Evolutionary conservation across 106 monocot species (phyloP), one percentile per base, ranked within the genome.

Genomic region (Phalaenopsis equestris): DNA sequence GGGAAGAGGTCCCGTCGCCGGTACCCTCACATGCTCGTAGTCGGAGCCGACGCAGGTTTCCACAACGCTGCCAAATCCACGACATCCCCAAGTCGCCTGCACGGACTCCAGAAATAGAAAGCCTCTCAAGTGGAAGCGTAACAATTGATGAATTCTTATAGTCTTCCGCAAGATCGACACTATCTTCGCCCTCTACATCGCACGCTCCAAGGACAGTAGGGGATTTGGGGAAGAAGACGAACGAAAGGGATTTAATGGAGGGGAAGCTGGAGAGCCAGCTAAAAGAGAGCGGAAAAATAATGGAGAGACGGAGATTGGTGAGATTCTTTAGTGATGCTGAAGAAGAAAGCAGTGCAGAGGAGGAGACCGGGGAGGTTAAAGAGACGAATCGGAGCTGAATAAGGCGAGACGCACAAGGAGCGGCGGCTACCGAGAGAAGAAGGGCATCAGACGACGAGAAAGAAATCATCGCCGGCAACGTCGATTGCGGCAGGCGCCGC

Each of bases 51-150:
- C 79, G 83, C 75, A 94, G 89, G 21, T 84, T 86, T 15, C 41
- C 52, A 65, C 89, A 94, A 43, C 89, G 83, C 41, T 86, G 81
- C 91, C 91, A 94, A 55, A 94, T 81, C 91, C 91, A 91, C 19
- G 82, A 56, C 42, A 89, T 57, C 19, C 84, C 89, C 56, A 68
- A 81, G 75, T 94, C 84, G 3, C 75, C 78, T 7, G 89, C 36
- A 3, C 82, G 84, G 75, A 94, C 86, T 48, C 91, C 83, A 3
- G 81, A 84, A 16, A 94, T 58, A 10, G 93, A 87, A 5, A 94
- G 81, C 5, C 10, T 77, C 79, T 94, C 91, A 2, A 94, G 87
- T 39, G 83, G 77, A 39, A 94, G 57, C 3, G 48, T 70, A 3
- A 8, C 41, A 0, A 41, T 14, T 45, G 43, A 45, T 1, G 16